Conservation (phyloP, 2,329 filamentous ascomycete species). For the Colletotrichum orbiculare region DNA sequence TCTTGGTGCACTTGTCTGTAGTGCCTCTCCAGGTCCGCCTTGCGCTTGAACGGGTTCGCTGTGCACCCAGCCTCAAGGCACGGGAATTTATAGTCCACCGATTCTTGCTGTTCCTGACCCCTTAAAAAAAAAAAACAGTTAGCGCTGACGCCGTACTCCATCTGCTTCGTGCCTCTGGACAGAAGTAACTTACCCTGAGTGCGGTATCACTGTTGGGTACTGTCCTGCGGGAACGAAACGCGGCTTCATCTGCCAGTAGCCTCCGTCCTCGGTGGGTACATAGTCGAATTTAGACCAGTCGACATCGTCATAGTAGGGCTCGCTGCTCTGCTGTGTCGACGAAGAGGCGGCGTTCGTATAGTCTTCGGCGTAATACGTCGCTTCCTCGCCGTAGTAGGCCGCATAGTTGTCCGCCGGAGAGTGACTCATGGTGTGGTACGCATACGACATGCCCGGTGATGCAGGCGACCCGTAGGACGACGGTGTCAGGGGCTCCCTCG, state of each 20-base stretch:
- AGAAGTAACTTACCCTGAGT: constrained; percentile 29
- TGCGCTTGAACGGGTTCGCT: constrained; percentile 59
- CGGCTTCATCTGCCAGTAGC: constrained; percentile 36
- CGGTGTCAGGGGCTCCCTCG: constrained; percentile 33
- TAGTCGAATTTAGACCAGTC: constrained; percentile 37
- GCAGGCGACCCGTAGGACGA: constrained; percentile 33
- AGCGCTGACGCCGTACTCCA: constrained; percentile 6
- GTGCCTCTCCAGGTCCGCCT: constrained; percentile 67
- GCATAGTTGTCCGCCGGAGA: constrained; percentile 24
- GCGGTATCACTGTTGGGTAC: constrained; percentile 33
- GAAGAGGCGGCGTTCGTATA: constrained; percentile 26
- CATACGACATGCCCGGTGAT: constrained; percentile 34
- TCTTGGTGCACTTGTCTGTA: constrained; percentile 59
- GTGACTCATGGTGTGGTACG: constrained; percentile 32
- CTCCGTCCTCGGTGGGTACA: constrained; percentile 35
- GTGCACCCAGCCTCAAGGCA: constrained; percentile 56
- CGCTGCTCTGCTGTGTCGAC: constrained; percentile 26
- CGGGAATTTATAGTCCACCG: constrained; percentile 33
- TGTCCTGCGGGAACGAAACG: constrained; percentile 34
- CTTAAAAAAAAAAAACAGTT: constrained; percentile 22
- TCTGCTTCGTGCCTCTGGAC: neutral
- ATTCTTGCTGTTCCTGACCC: constrained; percentile 32
- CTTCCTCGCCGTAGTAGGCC: neutral
- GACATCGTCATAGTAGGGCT: constrained; percentile 25
- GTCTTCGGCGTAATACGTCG: constrained; percentile 22